Base-by-base conservation (phyloP, 2,329 filamentous ascomycete genomes). In the Fusarium sambucinum region DNA sequence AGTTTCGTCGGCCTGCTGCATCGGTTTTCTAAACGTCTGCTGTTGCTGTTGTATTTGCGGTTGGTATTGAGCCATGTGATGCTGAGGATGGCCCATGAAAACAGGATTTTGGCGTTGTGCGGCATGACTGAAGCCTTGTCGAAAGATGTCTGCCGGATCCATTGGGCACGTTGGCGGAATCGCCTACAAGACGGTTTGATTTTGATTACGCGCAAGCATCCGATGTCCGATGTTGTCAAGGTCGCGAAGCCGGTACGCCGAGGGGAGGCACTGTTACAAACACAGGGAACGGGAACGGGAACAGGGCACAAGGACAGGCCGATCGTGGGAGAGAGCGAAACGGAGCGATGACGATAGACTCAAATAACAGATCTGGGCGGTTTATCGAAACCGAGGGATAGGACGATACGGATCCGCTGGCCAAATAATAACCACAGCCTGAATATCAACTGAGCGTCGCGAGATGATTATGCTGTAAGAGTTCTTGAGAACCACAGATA, bases 91-190 rank as follows among this genome's bases (percentile, higher is more conserved):
- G 41, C 53, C 53, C 54, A 73, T 73, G 76, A 79, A 66, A 37
- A 71, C 68, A 37, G 76, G 77, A 75, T 72, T 73, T 57, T 75
- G 75, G 48, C 81, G 79, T 45, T 81, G 80, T 66, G 77, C 79
- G 61, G 81, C 79, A 48, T 80, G 77, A 57, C 81, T 82, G 61
- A 88, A 81, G 74, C 85, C 87, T 76, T 87, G 87, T 70, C 85
- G 86, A 73, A 89, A 88, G 74, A 89, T 81, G 74, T 85, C 83
- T 66, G 84, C 81, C 68, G 85, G 82, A 76, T 90, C 86, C 88
- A 90, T 90, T 69, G 70, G 66, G 55, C 55, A 51, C 33, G 35
- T 50, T 38, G 51, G 54, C 44, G 46, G 29, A 35, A 32, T 45
- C 55, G 55, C 47, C 55, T 55, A 50, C 46, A 27, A 56, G 51